These are phyloP conservation scores for Russula olivacea DNA, from an alignment of 768 basidiomycete species.

Conservation along the genomic window DNA sequence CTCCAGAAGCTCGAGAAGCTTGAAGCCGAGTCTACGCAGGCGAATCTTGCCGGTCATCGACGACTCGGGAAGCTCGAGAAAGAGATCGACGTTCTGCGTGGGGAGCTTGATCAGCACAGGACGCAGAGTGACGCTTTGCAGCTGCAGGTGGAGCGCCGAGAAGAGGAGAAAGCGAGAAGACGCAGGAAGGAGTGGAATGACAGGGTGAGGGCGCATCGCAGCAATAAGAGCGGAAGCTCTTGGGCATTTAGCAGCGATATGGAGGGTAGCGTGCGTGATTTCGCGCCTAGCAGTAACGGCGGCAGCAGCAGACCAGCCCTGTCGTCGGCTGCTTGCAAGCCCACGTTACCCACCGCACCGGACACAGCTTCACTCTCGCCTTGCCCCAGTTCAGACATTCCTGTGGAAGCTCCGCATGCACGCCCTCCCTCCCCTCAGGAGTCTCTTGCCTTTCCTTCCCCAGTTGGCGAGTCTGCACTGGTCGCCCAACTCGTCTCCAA, in stretches of 20 bases:
- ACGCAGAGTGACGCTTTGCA: constrained; percentile 66
- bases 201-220: constrained; percentile 49
- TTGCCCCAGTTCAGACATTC: neutral
- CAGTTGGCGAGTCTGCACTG: constrained; percentile 38
- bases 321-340: neutral
- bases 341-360: neutral
- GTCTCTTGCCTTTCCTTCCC: constrained; percentile 5
- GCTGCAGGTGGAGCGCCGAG: constrained; percentile 47
- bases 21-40: constrained; percentile 59
- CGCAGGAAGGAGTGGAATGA: constrained; percentile 44
- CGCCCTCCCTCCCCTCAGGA: constrained; percentile 25
- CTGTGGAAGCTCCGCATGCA: neutral
- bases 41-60: constrained; percentile 62
- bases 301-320: constrained; percentile 32
- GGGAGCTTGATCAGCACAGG: constrained; percentile 73
- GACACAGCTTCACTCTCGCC: neutral
- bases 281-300: constrained; percentile 49
- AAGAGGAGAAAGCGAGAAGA: constrained; percentile 31
- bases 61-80: constrained; percentile 69
- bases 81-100: constrained; percentile 68
- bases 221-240: constrained; percentile 24
- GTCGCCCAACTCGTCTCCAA: constrained; percentile 69
- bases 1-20: constrained; percentile 68
- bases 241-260: constrained; percentile 28
- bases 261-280: constrained; percentile 42